Conservation (phyloP, 176 grass and related monocot genomes). For the Miscanthus lutarioriparius region DNA sequence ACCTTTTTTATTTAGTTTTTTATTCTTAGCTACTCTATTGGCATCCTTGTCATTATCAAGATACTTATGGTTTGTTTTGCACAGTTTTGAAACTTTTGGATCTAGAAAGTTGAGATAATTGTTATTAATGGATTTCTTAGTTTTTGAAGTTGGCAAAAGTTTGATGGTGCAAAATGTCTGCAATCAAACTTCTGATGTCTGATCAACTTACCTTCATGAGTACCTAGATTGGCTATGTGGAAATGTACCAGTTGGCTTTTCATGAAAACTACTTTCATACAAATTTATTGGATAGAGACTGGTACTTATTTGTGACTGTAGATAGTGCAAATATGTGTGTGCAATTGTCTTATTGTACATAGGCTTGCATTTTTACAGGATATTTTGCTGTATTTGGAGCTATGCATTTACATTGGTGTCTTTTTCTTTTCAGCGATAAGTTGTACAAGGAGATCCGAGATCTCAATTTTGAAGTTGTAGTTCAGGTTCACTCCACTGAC, state of each 20-base stretch:
- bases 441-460: constrained; percentile 98
- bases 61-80: background rate
- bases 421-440: constrained; percentile 76
- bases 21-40: constrained; percentile 4
- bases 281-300: background rate
- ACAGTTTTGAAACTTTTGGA: background rate
- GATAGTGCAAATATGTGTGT: background rate
- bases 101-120: background rate
- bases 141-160: constrained; percentile 12
- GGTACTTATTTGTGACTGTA: background rate
- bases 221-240: background rate
- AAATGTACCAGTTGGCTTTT: background rate
- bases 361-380: background rate
- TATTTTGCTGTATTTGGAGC: constrained; percentile 8
- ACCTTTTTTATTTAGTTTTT: background rate
- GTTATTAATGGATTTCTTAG: background rate
- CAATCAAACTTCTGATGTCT: background rate
- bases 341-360: background rate
- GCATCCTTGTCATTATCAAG: background rate
- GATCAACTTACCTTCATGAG: background rate
- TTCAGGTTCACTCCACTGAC: constrained; percentile 59
- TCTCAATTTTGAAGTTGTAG: constrained; percentile 97
- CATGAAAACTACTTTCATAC: background rate
- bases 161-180: background rate
- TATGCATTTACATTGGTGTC: constrained; percentile 3